These are phyloP conservation scores for Globisporangium lucens DNA, from an alignment of 352 stramenopile species.

Conservation along the genomic window DNA sequence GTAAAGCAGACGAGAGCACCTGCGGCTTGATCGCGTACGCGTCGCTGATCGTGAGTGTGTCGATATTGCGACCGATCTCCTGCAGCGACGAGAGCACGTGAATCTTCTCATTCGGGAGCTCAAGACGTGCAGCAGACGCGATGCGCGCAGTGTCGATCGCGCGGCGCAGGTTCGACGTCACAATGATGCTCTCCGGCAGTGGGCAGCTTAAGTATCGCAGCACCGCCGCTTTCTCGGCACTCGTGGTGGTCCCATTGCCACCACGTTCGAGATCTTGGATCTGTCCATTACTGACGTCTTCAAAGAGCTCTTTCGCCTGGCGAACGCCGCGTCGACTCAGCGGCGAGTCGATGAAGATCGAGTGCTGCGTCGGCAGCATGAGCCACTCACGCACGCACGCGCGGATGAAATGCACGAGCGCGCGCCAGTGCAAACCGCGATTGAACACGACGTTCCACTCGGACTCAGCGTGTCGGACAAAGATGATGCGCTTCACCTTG, in stretches of 20 bases:
- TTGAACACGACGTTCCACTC: slow-evolving; percentile 90
- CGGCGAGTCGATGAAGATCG: slow-evolving; percentile 83
- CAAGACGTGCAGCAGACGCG: slow-evolving; percentile 55
- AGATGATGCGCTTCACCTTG: slow-evolving; percentile 61
- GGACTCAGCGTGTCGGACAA: slow-evolving; percentile 85
- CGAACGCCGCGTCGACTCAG: slow-evolving; percentile 55
- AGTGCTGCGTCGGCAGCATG: slow-evolving; percentile 61
- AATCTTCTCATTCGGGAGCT: slow-evolving; percentile 54
- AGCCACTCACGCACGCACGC: slow-evolving; percentile 66
- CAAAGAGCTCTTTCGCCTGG: slow-evolving; percentile 56
- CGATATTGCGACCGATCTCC: slow-evolving; percentile 83
- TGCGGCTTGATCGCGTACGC: slow-evolving; percentile 37
- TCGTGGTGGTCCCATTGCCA: slow-evolving; percentile 16
- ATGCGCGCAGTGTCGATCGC: slow-evolving; percentile 81
- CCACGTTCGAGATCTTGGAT: slow-evolving; percentile 14
- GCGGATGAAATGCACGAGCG: slow-evolving; percentile 44
- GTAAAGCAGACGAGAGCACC: slow-evolving; percentile 25
- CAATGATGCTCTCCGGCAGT: slow-evolving; percentile 56
- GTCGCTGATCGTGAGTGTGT: slow-evolving; percentile 74
- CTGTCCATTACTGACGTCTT: slow-evolving; percentile 14
- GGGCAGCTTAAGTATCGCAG: slow-evolving; percentile 48
- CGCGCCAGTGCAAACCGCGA: slow-evolving; percentile 48
- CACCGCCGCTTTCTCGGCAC: slow-evolving; percentile 24
- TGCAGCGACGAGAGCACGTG: slow-evolving; percentile 82
- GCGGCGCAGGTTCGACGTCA: slow-evolving; percentile 68